Conservation (phyloP, 345 rosid species). For the Arabis hirsuta region DNA sequence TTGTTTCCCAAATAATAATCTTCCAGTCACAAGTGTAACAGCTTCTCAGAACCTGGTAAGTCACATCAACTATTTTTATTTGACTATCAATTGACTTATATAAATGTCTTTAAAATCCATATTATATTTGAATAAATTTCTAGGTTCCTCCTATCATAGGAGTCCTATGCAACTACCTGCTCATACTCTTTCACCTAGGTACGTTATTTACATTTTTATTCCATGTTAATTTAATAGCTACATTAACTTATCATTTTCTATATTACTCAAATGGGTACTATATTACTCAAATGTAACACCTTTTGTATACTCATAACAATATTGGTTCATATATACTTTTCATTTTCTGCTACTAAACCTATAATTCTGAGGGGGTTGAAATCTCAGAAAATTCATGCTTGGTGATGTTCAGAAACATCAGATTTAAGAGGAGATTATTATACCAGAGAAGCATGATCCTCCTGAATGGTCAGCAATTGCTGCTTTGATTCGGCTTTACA, state of each 20-base stretch:
- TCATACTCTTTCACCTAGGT: neutral
- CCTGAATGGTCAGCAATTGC: constrained; percentile 53
- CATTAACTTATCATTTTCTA: neutral
- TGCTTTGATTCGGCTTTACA: constrained; percentile 62
- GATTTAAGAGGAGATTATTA: constrained; percentile 15
- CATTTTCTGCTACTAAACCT: too few relatives aligned
- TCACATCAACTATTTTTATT: neutral
- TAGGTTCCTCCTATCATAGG: too few relatives aligned
- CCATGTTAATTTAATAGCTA: neutral
- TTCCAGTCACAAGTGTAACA: neutral
- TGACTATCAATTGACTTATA: neutral
- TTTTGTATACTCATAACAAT: neutral
- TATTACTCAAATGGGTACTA: neutral
- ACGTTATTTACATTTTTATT: neutral
- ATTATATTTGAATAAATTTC: neutral
- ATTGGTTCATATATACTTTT: neutral
- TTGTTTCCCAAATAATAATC: neutral
- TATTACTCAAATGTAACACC: neutral
- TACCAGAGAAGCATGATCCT: constrained; percentile 78
- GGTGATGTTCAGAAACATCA: too few relatives aligned
- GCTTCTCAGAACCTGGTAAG: neutral
- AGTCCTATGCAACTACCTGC: neutral
- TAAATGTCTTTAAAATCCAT: neutral
- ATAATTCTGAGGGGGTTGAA: too few relatives aligned
- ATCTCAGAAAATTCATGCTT: constrained; percentile 49